Evolutionary conservation across 176 grass and related monocot species (phyloP).

Genomic region (Dendrocalamus sinicus): DNA sequence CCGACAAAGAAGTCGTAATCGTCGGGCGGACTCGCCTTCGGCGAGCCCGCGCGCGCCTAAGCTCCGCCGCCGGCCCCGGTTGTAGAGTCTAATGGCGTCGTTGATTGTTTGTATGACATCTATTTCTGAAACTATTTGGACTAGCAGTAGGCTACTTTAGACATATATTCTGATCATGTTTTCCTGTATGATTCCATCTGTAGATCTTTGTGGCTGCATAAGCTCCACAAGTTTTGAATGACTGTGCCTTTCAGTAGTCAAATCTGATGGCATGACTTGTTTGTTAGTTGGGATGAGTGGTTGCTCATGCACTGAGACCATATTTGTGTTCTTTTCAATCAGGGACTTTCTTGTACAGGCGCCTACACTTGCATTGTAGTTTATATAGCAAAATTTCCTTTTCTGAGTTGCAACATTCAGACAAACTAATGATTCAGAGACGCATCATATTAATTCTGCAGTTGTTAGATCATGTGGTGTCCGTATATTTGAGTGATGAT

Average conservation of each 20-base stretch:
- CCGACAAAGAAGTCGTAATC: too few species aligned
- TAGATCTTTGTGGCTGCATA: conserved; percentile 12
- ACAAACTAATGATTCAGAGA: not conserved
- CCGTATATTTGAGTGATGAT: too few species aligned
- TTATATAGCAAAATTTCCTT: not conserved
- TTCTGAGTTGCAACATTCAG: not conserved
- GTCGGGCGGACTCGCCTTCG: too few species aligned
- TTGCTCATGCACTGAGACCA: not conserved
- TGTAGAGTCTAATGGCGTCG: not conserved
- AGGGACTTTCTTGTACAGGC: not conserved
- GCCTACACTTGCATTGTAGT: not conserved
- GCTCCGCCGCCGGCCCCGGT: too few species aligned
- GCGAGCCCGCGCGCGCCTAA: too few species aligned
- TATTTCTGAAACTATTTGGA: not conserved
- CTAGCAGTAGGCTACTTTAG: not conserved
- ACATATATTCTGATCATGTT: conserved; percentile 9
- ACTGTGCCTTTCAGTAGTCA: not conserved
- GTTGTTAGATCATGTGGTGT: not conserved
- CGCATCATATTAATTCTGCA: not conserved
- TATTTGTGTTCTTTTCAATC: not conserved
- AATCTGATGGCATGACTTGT: not conserved
- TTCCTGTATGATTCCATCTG: not conserved
- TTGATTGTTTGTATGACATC: not conserved
- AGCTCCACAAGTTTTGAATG: conserved; percentile 33
- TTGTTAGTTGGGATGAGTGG: conserved; percentile 8